Evolutionary conservation across 2,329 filamentous ascomycete genomes (phyloP).

Genomic region (Periconia digitata): DNA sequence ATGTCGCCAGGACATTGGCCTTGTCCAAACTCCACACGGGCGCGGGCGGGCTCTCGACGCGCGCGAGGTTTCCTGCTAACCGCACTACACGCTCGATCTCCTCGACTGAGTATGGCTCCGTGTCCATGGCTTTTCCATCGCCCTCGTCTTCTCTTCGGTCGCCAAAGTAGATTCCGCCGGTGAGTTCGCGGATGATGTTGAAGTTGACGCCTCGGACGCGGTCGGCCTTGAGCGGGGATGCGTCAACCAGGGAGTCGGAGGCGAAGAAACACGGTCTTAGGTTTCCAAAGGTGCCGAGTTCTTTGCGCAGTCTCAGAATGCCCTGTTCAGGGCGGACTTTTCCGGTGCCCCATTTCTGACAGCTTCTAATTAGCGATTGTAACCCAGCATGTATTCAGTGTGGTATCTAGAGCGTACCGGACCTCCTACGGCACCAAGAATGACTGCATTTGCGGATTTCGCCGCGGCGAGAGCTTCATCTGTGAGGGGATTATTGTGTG

Average conservation of each 20-base stretch:
- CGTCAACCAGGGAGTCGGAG: slow-evolving; percentile 78
- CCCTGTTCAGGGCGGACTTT: slow-evolving; percentile 89
- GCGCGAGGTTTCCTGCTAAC: slow-evolving; percentile 77
- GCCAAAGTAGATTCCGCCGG: slow-evolving; percentile 93
- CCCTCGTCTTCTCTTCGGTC: slow-evolving; percentile 81
- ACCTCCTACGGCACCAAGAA: slow-evolving; percentile 93
- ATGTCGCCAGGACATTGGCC: slow-evolving; percentile 93
- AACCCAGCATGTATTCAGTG: neutral
- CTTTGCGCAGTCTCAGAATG: slow-evolving; percentile 85
- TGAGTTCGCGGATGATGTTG: slow-evolving; percentile 88
- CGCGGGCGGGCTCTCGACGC: slow-evolving; percentile 72
- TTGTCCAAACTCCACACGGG: slow-evolving; percentile 90
- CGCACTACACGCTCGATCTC: slow-evolving; percentile 90
- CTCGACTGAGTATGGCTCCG: slow-evolving; percentile 77
- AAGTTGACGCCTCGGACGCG: slow-evolving; percentile 88
- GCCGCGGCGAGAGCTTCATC: slow-evolving; percentile 80
- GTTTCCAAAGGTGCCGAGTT: slow-evolving; percentile 93
- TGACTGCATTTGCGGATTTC: slow-evolving; percentile 82
- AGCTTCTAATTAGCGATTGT: slow-evolving; percentile 11
- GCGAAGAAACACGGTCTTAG: slow-evolving; percentile 95
- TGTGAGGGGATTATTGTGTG: slow-evolving; percentile 75
- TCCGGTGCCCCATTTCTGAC: slow-evolving; percentile 87
- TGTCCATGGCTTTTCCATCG: slow-evolving; percentile 75
- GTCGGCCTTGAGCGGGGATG: slow-evolving; percentile 82
- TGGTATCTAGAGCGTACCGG: slow-evolving; percentile 55